phyloP scores from a whole-genome alignment of 2,329 filamentous ascomycete genomes.

The Diplodia intermedia region DNA sequence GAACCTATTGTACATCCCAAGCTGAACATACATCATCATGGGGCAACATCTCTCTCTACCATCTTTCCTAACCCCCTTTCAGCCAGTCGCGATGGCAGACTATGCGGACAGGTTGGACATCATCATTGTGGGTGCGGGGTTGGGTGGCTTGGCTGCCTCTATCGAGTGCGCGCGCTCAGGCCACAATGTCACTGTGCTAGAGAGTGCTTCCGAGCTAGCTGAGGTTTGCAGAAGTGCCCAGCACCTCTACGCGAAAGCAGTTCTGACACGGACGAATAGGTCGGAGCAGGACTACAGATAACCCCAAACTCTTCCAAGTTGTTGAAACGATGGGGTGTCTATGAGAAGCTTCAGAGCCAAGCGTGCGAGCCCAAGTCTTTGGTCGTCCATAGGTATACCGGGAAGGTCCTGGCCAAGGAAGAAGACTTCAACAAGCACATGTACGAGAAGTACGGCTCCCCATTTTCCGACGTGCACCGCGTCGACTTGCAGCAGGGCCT shows the following conservation, averaged over 20 bases:
- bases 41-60: conserved; percentile 14
- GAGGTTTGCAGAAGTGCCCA: conserved; percentile 44
- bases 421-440: conserved; percentile 62
- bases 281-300: conserved; percentile 47
- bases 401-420: conserved; percentile 57
- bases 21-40: conserved; percentile 2
- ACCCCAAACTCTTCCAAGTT: conserved; percentile 55
- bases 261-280: conserved; percentile 34
- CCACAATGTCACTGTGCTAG: conserved; percentile 52
- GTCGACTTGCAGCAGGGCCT: conserved; percentile 66
- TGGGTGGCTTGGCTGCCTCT: conserved; percentile 53
- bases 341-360: conserved; percentile 49
- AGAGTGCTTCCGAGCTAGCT: conserved; percentile 51
- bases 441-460: conserved; percentile 61
- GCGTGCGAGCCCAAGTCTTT: conserved; percentile 57
- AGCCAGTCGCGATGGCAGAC: neutral
- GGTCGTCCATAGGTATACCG: conserved; percentile 61
- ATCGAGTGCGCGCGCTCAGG: conserved; percentile 52
- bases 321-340: conserved; percentile 60
- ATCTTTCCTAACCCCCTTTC: neutral
- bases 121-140: conserved; percentile 48
- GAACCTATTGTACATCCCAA: neutral
- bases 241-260: neutral
- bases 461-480: conserved; percentile 67
- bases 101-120: conserved; percentile 6